These are phyloP conservation scores for Fomitopsis palustris DNA, from an alignment of 1,284 basidiomycete genomes.

Conservation along the genomic window DNA sequence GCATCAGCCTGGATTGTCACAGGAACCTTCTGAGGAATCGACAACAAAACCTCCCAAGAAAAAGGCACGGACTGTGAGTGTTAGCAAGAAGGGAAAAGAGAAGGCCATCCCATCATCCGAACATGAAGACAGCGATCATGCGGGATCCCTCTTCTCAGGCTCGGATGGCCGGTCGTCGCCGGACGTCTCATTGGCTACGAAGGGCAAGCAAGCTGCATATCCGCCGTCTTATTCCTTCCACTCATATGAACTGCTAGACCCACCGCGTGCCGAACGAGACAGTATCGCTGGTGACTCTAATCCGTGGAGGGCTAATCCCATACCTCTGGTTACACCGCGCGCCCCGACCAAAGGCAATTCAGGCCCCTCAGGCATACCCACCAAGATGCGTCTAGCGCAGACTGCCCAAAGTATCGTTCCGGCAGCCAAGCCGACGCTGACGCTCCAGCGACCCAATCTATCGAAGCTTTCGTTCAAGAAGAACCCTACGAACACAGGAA, in stretches of 20 bases:
- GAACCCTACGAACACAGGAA: conserved; percentile 6
- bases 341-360: not conserved
- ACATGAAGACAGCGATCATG: not conserved
- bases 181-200: conserved; percentile 11
- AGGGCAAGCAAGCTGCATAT: not conserved
- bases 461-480: conserved; percentile 21
- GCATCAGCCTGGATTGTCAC: not conserved
- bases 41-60: not conserved
- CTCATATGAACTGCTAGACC: not conserved
- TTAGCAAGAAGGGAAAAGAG: conserved; percentile 1
- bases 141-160: conserved; percentile 21
- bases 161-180: conserved; percentile 13
- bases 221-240: no score
- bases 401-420: conserved; percentile 2
- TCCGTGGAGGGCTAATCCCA: not conserved
- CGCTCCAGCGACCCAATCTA: conserved; percentile 6
- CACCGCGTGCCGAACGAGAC: not conserved
- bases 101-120: conserved; percentile 7
- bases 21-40: not conserved
- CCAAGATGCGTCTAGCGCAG: conserved; percentile 22
- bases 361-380: conserved; percentile 16
- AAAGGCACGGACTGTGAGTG: not conserved
- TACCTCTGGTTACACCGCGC: not conserved
- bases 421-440: not conserved
- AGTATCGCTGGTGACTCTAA: not conserved